phyloP scores from a whole-genome alignment of 495 filamentous ascomycete species.

The Talaromyces thailandensis region DNA sequence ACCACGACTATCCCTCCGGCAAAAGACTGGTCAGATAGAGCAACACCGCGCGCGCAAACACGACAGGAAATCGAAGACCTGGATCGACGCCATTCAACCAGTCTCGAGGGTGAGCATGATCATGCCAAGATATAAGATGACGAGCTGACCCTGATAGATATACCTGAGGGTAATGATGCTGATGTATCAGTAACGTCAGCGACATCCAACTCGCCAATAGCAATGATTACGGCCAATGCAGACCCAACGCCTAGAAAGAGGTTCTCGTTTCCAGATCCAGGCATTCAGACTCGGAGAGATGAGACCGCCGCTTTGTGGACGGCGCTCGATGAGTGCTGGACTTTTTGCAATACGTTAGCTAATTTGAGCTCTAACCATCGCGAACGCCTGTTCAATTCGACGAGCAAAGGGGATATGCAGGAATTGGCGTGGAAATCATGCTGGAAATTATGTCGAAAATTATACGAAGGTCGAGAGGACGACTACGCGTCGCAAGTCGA shows the following conservation, averaged over 20 bases:
- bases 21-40: slow-evolving; percentile 55
- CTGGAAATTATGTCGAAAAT: slow-evolving; percentile 80
- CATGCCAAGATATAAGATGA: neutral
- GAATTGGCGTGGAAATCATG: slow-evolving; percentile 87
- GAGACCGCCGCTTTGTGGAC: slow-evolving; percentile 66
- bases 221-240: slow-evolving; percentile 24
- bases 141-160: slow-evolving; percentile 25
- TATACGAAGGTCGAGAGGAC: slow-evolving; percentile 74
- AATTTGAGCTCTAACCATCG: slow-evolving; percentile 78
- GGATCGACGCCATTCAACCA: slow-evolving; percentile 43
- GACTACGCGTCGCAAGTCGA: slow-evolving; percentile 62
- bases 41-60: slow-evolving; percentile 77
- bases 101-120: slow-evolving; percentile 55
- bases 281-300: slow-evolving; percentile 14
- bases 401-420: slow-evolving; percentile 61
- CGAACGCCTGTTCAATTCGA: slow-evolving; percentile 59
- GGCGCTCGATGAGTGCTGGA: slow-evolving; percentile 87
- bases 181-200: slow-evolving; percentile 23
- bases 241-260: slow-evolving; percentile 30
- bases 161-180: slow-evolving; percentile 31
- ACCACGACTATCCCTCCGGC: slow-evolving; percentile 59
- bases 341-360: slow-evolving; percentile 82
- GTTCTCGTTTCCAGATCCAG: slow-evolving; percentile 34
- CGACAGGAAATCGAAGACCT: slow-evolving; percentile 58
- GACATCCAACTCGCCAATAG: neutral